A percentile compares a stretch with the other conserved stretches of the same genome.
Conservation (phyloP, 2,329 filamentous ascomycete species). For the Waltergamsia citrina region DNA sequence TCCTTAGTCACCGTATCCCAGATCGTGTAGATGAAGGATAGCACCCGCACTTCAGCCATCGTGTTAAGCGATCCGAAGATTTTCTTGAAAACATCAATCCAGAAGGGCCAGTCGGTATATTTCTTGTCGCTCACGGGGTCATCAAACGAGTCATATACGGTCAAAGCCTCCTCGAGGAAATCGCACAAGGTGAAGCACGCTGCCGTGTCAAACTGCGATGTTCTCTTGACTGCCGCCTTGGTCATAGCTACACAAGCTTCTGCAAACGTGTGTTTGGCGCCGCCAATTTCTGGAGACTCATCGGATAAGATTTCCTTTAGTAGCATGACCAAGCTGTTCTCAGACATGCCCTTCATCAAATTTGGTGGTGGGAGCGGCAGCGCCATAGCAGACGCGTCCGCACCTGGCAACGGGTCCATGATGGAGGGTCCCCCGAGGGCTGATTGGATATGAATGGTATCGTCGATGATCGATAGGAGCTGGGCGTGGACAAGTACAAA, state of each 20-base stretch:
- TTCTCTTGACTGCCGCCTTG: constrained; percentile 64
- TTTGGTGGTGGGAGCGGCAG: constrained; percentile 57
- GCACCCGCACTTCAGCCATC: constrained; percentile 78
- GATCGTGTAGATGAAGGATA: constrained; percentile 70
- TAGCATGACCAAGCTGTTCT: constrained; percentile 76
- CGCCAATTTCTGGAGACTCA: constrained; percentile 23
- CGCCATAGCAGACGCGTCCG: constrained; percentile 59
- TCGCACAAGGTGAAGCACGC: constrained; percentile 88
- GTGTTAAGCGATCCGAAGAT: constrained; percentile 81
- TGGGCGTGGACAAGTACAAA: constrained; percentile 77
- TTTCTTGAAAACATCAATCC: constrained; percentile 69
- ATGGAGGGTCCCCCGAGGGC: constrained; percentile 38
- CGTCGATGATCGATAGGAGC: constrained; percentile 68
- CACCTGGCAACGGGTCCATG: constrained; percentile 38
- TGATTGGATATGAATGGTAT: constrained; percentile 71
- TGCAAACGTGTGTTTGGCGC: constrained; percentile 60
- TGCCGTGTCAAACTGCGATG: constrained; percentile 71
- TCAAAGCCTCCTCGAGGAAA: constrained; percentile 73
- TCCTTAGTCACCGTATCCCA: constrained; percentile 67
- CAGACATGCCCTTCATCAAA: constrained; percentile 71
- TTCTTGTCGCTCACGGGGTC: constrained; percentile 24
- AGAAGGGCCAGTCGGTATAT: constrained; percentile 72
- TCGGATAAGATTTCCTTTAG: constrained; percentile 68
- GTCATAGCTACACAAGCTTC: constrained; percentile 65
- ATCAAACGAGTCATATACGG: constrained; percentile 45